Percentiles rank a stretch among this genome's conserved stretches.
These are phyloP conservation scores for Calonectria leucothoes DNA, from an alignment of 2,329 filamentous ascomycete genomes.

Conservation along the genomic window DNA sequence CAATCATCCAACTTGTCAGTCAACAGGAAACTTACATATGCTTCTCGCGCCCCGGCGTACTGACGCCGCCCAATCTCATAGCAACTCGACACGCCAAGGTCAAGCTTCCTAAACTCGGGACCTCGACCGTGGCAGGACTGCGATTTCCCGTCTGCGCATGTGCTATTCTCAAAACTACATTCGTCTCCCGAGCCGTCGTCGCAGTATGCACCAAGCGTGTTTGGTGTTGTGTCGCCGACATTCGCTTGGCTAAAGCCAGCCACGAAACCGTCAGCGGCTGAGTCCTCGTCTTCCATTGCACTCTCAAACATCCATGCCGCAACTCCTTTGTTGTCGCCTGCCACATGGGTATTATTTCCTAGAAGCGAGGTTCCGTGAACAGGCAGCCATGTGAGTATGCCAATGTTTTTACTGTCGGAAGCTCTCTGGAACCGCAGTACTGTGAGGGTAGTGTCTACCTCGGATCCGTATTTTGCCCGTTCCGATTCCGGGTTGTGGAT, in stretches of 20 bases:
- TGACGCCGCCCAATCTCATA: constrained; percentile 83
- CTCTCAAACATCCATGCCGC: constrained; percentile 88
- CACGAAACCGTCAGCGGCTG: constrained; percentile 77
- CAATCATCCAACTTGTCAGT: neutral
- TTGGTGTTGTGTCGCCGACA: constrained; percentile 91
- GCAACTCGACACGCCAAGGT: constrained; percentile 79
- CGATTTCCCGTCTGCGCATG: constrained; percentile 77
- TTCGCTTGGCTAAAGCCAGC: constrained; percentile 94
- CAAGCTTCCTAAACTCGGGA: constrained; percentile 74
- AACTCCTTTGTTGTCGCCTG: constrained; percentile 97
- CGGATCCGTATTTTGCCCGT: constrained; percentile 72
- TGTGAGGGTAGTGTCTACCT: constrained; percentile 72
- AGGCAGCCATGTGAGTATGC: constrained; percentile 89
- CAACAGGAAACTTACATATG: constrained; percentile 48
- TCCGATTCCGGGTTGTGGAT: constrained; percentile 85
- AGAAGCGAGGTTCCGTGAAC: constrained; percentile 93
- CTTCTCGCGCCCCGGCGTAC: constrained; percentile 66
- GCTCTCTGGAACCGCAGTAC: constrained; percentile 81
- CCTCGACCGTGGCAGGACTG: constrained; percentile 81
- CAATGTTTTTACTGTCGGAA: constrained; percentile 80
- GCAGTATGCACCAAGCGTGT: constrained; percentile 88
- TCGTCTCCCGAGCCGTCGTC: constrained; percentile 81
- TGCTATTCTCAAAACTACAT: constrained; percentile 85
- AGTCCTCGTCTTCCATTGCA: constrained; percentile 64
- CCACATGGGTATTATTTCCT: constrained; percentile 89